Conservation (phyloP, 148 eudicot species). For the Rhododendron molle region DNA sequence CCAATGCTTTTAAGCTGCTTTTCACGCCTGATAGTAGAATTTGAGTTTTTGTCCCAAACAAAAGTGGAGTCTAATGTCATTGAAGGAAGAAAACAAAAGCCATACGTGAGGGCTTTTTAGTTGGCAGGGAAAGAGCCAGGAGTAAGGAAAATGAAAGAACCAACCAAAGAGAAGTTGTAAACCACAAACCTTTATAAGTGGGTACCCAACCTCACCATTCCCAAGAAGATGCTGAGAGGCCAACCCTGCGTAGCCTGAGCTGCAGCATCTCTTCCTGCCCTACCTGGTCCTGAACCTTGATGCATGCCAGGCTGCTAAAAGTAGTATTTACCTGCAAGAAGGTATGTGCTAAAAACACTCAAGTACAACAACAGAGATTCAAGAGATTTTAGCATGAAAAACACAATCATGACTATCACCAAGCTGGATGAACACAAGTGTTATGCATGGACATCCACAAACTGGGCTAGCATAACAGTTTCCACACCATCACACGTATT, state of each 20-base stretch:
- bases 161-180: not conserved
- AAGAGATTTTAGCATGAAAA: not conserved
- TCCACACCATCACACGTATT: not conserved
- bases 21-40: conserved; percentile 52
- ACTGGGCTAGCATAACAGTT: not conserved
- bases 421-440: not conserved
- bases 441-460: not conserved
- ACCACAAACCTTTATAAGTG: conserved; percentile 48
- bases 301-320: conserved; percentile 28
- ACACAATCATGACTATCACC: conserved; percentile 1
- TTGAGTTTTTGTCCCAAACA: conserved; percentile 57
- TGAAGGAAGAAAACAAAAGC: not conserved
- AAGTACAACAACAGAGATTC: not conserved
- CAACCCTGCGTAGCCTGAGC: conserved; percentile 72
- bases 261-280: conserved; percentile 53
- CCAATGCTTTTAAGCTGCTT: conserved; percentile 76
- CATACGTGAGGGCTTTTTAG: not conserved
- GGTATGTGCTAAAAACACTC: not conserved
- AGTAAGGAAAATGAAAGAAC: not conserved
- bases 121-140: not conserved
- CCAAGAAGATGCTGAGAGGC: conserved; percentile 60
- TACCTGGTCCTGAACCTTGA: conserved; percentile 49
- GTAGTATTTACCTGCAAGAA: not conserved
- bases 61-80: conserved; percentile 10
- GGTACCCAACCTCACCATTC: conserved; percentile 84